A percentile compares a stretch with the other conserved stretches of the same genome.
Evolutionary conservation across 1,284 basidiomycete genomes (phyloP).

Genomic region (Pseudozyma flocculosa): DNA sequence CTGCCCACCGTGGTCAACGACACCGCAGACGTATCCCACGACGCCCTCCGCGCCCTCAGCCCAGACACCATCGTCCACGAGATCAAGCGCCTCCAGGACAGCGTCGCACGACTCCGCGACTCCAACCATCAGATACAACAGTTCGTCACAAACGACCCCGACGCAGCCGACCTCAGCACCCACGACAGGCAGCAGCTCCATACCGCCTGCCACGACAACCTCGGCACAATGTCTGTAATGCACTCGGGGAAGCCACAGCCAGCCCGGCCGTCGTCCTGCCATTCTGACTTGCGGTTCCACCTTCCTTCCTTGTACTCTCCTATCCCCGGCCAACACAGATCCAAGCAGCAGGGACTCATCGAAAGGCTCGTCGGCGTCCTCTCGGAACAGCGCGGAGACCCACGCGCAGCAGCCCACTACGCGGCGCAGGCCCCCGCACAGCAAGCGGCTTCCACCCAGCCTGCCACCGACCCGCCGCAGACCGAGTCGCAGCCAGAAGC

Average conservation of each 20-base stretch:
- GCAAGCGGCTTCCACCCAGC: too few relatives aligned
- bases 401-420: conserved; percentile 13
- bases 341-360: conserved; percentile 24
- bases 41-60: conserved; percentile 22
- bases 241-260: too few relatives aligned
- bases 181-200: conserved; percentile 22
- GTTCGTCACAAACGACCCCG: conserved; percentile 10
- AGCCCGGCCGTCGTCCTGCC: too few relatives aligned
- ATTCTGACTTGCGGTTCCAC: too few relatives aligned
- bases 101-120: conserved; percentile 15
- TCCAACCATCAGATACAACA: conserved; percentile 31
- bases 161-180: conserved; percentile 2
- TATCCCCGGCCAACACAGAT: too few relatives aligned
- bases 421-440: conserved; percentile 3
- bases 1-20: conserved; percentile 25
- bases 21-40: conserved; percentile 19
- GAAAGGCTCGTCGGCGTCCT: conserved; percentile 21
- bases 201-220: conserved; percentile 28
- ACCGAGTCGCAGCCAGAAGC: too few relatives aligned
- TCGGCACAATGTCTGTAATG: conserved; percentile 8
- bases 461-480: too few relatives aligned
- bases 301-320: too few relatives aligned
- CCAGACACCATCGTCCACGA: conserved; percentile 28
- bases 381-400: conserved; percentile 16
- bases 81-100: conserved; percentile 29